These are phyloP conservation scores for Alternaria sp. DNA, from an alignment of 2,329 filamentous ascomycete genomes.

Conservation along the genomic window DNA sequence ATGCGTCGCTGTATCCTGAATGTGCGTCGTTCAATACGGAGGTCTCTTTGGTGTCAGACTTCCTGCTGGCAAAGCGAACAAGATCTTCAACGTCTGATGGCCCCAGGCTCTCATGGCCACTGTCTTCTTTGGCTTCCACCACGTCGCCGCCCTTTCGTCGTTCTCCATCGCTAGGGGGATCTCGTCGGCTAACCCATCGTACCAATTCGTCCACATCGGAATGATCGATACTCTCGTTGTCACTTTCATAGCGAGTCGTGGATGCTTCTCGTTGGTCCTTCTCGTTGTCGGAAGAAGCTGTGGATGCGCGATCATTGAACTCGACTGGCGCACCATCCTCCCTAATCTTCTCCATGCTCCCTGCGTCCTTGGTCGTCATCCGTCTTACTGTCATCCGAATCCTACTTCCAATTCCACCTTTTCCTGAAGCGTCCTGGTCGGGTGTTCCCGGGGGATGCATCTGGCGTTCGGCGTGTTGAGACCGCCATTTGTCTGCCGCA, in stretches of 20 bases:
- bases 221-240: slow-evolving; percentile 37
- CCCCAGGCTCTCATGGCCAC: slow-evolving; percentile 37
- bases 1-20: slow-evolving; percentile 35
- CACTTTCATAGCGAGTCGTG: slow-evolving; percentile 16
- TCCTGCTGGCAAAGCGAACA: slow-evolving; percentile 34
- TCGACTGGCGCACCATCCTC: slow-evolving; percentile 23
- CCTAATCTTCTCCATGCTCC: slow-evolving; percentile 31
- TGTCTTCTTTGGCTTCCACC: slow-evolving; percentile 23
- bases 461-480: slow-evolving; percentile 36
- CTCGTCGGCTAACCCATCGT: slow-evolving; percentile 42
- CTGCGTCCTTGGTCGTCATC: slow-evolving; percentile 38
- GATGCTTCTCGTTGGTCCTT: slow-evolving; percentile 7
- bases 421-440: slow-evolving; percentile 23
- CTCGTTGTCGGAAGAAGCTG: slow-evolving; percentile 32
- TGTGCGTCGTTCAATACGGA: not conserved
- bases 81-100: slow-evolving; percentile 43
- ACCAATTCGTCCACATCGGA: slow-evolving; percentile 43
- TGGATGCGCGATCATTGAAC: slow-evolving; percentile 29
- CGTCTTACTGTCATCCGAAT: slow-evolving; percentile 35
- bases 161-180: slow-evolving; percentile 40
- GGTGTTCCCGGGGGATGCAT: slow-evolving; percentile 35
- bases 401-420: slow-evolving; percentile 30
- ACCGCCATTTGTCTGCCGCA: slow-evolving; percentile 33
- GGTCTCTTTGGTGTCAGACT: slow-evolving; percentile 12
- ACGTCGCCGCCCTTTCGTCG: slow-evolving; percentile 7